Evolutionary conservation across 768 basidiomycete species (phyloP).

Genomic region (Mycena galericulata): DNA sequence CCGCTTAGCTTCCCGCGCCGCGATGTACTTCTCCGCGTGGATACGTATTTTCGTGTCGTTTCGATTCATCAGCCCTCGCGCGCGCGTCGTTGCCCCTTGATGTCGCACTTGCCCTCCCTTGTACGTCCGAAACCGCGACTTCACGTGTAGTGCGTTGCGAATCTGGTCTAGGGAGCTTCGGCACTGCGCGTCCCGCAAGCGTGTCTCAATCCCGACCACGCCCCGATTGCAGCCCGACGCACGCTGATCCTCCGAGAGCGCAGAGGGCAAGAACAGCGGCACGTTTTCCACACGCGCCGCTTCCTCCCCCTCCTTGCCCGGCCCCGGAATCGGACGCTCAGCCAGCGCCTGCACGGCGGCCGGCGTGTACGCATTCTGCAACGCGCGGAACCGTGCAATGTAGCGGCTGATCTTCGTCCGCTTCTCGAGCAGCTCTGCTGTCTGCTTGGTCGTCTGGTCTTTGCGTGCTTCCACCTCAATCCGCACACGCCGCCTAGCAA

Average conservation of each 20-base stretch:
- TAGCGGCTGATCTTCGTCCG: not conserved
- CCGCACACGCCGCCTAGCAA: not conserved
- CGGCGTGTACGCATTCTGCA: slow-evolving; percentile 18
- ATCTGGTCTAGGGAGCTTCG: slow-evolving; percentile 33
- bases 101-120: not conserved
- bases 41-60: slow-evolving; percentile 26
- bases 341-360: not conserved
- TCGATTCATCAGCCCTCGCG: not conserved
- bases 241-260: not conserved
- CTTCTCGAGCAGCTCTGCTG: not conserved
- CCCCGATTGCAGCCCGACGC: not conserved
- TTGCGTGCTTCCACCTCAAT: not conserved
- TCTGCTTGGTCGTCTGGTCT: not conserved
- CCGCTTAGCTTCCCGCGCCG: slow-evolving; percentile 18
- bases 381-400: not conserved
- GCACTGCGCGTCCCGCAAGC: slow-evolving; percentile 38
- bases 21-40: slow-evolving; percentile 25
- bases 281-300: slow-evolving; percentile 22
- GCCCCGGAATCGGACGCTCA: not conserved
- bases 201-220: slow-evolving; percentile 34
- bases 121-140: slow-evolving; percentile 36
- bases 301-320: not conserved
- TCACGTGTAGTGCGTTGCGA: slow-evolving; percentile 34
- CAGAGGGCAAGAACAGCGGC: slow-evolving; percentile 34
- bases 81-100: slow-evolving; percentile 22